phyloP scores from a whole-genome alignment of 2,329 filamentous ascomycete genomes.

The Cordyceps pruinosa region DNA sequence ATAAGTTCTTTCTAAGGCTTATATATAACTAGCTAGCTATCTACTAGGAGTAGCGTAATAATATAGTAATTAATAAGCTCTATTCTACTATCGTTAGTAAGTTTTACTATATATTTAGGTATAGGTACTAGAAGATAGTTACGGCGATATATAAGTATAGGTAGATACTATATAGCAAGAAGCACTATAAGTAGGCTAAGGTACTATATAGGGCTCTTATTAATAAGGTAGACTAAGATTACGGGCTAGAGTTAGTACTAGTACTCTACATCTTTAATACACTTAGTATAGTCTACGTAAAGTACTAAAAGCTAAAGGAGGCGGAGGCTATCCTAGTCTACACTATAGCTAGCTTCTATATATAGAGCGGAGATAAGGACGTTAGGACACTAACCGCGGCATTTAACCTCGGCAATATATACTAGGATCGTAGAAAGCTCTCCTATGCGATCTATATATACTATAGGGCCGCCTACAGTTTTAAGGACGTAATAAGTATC shows the following conservation, averaged over 20 bases:
- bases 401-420: background rate
- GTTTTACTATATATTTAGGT: background rate
- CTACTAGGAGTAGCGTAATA: no score
- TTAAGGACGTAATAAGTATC: background rate
- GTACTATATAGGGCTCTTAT: background rate
- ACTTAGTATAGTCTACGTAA: background rate
- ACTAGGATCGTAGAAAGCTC: background rate
- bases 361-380: background rate
- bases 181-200: background rate
- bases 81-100: background rate
- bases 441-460: background rate
- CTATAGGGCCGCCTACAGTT: background rate
- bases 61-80: background rate
- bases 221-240: background rate
- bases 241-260: background rate
- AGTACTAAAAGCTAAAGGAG: background rate
- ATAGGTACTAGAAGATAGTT: background rate
- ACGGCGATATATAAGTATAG: background rate
- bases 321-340: background rate
- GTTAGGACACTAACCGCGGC: background rate
- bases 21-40: no score
- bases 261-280: background rate
- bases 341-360: background rate
- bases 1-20: no score
- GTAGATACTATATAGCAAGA: background rate